Evolutionary conservation across 1,284 basidiomycete species (phyloP).

Genomic region (Papiliotrema laurentii): DNA sequence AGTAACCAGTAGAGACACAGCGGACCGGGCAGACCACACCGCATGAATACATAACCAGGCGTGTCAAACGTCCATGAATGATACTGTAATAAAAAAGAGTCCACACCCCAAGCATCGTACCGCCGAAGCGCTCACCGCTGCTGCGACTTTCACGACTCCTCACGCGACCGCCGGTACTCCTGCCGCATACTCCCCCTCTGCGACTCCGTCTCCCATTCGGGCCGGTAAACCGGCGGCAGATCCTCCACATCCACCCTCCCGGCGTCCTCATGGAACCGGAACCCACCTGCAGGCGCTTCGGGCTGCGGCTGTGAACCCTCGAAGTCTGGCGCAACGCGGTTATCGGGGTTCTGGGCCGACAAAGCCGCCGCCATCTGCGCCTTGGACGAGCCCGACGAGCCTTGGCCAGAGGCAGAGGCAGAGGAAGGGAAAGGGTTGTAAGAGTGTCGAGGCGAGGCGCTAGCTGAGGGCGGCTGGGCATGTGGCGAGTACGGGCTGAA

Average conservation of each 20-base stretch:
- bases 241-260: conserved; percentile 32
- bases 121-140: background rate
- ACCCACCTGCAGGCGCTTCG: conserved; percentile 27
- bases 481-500: background rate
- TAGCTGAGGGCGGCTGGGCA: background rate
- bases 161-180: background rate
- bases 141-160: background rate
- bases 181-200: background rate
- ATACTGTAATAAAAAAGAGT: background rate
- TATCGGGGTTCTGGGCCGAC: conserved; percentile 18
- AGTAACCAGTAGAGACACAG: too few species aligned
- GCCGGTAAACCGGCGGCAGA: conserved; percentile 38
- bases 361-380: conserved; percentile 27
- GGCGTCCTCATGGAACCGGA: conserved; percentile 39
- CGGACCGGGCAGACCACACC: too few species aligned
- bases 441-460: conserved; percentile 61
- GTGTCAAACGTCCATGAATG: background rate
- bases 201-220: conserved; percentile 29
- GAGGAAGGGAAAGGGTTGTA: conserved; percentile 73
- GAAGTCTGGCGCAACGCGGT: background rate
- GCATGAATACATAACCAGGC: background rate
- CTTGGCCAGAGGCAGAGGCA: background rate
- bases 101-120: background rate
- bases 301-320: conserved; percentile 12
- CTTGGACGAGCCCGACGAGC: conserved; percentile 15